A percentile compares a stretch with the other conserved stretches of the same genome.
These are phyloP conservation scores for Plectosphaerella plurivora DNA, from an alignment of 2,329 filamentous ascomycete genomes.

Conservation along the genomic window DNA sequence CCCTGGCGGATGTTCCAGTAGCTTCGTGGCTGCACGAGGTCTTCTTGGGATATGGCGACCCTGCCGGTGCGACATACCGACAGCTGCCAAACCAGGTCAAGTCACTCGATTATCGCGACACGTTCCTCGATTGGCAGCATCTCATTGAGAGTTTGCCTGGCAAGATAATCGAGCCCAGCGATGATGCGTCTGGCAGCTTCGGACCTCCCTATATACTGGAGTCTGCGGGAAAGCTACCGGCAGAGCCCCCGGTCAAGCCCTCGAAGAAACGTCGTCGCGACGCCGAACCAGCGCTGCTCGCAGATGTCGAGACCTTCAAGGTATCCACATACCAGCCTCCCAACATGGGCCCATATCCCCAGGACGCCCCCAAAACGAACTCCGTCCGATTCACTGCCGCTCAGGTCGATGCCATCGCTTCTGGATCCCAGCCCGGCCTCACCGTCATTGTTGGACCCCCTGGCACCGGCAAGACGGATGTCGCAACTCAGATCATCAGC, in stretches of 20 bases:
- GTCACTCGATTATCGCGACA: slow-evolving; percentile 86
- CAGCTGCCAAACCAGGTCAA: slow-evolving; percentile 73
- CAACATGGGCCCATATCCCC: slow-evolving; percentile 85
- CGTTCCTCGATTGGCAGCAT: slow-evolving; percentile 94
- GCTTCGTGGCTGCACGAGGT: slow-evolving; percentile 94
- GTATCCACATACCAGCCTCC: slow-evolving; percentile 87
- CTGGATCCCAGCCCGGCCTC: slow-evolving; percentile 88
- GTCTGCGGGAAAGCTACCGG: slow-evolving; percentile 49
- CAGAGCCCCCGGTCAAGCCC: slow-evolving; percentile 49
- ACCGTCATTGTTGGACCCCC: slow-evolving; percentile 93
- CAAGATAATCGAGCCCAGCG: slow-evolving; percentile 75
- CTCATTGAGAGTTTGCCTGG: slow-evolving; percentile 85
- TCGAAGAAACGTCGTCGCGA: slow-evolving; percentile 87
- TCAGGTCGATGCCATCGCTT: slow-evolving; percentile 89
- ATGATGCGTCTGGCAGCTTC: slow-evolving; percentile 68
- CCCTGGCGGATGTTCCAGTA: slow-evolving; percentile 78
- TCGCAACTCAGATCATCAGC: slow-evolving; percentile 96
- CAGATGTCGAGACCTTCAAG: slow-evolving; percentile 63
- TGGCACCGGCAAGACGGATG: slow-evolving; percentile 98
- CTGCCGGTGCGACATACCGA: slow-evolving; percentile 80
- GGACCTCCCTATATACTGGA: slow-evolving; percentile 85
- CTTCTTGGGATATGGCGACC: slow-evolving; percentile 95
- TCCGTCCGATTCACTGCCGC: slow-evolving; percentile 82
- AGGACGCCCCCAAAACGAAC: slow-evolving; percentile 79
- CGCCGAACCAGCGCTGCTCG: slow-evolving; percentile 60